Evolutionary conservation across 495 filamentous ascomycete genomes (phyloP).

Genomic region (Filosporella fistucella): DNA sequence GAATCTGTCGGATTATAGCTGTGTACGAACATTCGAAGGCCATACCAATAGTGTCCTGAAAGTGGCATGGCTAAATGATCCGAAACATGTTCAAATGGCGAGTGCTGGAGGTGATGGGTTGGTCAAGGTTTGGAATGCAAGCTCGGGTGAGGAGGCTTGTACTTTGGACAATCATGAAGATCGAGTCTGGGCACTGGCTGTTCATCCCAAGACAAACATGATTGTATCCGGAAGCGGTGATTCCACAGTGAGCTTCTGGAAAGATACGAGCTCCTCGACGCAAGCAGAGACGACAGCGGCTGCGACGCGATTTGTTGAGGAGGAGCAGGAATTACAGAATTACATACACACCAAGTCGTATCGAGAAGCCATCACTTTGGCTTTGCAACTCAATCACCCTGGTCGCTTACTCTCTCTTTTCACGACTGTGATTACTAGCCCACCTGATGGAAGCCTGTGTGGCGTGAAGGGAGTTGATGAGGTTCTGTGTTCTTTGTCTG

Average conservation of each 20-base stretch:
- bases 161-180: constrained; percentile 97
- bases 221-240: constrained; percentile 88
- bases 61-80: constrained; percentile 78
- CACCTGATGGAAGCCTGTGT: constrained; percentile 53
- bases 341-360: constrained; percentile 81
- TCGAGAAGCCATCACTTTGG: constrained; percentile 86
- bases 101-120: constrained; percentile 93
- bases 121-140: constrained; percentile 91
- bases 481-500: constrained; percentile 70
- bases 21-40: constrained; percentile 89
- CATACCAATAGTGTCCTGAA: constrained; percentile 95
- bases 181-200: constrained; percentile 81
- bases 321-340: constrained; percentile 90
- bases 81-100: constrained; percentile 61
- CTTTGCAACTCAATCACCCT: constrained; percentile 89
- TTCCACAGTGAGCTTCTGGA: constrained; percentile 90
- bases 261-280: constrained; percentile 81
- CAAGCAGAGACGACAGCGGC: constrained; percentile 63
- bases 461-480: constrained; percentile 79
- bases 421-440: constrained; percentile 64
- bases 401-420: constrained; percentile 79
- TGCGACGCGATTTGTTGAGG: constrained; percentile 75
- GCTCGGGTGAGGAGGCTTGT: constrained; percentile 70
- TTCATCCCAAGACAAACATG: constrained; percentile 60
- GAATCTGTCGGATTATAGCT: constrained; percentile 90